A percentile compares a stretch with the other conserved stretches of the same genome.
phyloP scores from a whole-genome alignment of 805 yeast genomes.

The Spencermartinsiella europaea region DNA sequence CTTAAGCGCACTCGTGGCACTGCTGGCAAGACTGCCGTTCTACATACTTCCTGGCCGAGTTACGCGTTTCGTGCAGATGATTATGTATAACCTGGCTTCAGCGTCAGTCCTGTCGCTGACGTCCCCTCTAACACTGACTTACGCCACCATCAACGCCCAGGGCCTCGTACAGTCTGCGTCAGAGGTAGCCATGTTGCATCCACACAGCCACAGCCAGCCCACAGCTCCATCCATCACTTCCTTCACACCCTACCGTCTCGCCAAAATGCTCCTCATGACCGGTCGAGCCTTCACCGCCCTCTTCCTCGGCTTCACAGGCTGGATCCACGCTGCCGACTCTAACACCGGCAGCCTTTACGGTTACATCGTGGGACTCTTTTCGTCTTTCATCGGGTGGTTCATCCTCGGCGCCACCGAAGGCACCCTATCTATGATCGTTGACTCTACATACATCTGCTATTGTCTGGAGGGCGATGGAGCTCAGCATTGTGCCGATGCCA shows the following conservation, averaged over 20 bases:
- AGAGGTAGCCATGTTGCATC: slow-evolving; percentile 19
- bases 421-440: slow-evolving; percentile 34
- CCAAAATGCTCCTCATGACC: slow-evolving; percentile 34
- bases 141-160: slow-evolving; percentile 32
- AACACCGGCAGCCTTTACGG: slow-evolving; percentile 35
- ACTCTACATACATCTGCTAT: slow-evolving; percentile 33
- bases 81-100: slow-evolving; percentile 24
- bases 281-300: slow-evolving; percentile 35
- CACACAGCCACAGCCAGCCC: background rate
- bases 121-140: slow-evolving; percentile 35
- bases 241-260: slow-evolving; percentile 33
- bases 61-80: slow-evolving; percentile 22
- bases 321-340: slow-evolving; percentile 35
- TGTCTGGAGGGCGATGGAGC: slow-evolving; percentile 29
- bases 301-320: slow-evolving; percentile 34
- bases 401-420: slow-evolving; percentile 41
- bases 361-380: slow-evolving; percentile 36
- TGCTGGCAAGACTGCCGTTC: slow-evolving; percentile 33
- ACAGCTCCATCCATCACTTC: slow-evolving; percentile 9
- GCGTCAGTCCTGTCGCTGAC: slow-evolving; percentile 28
- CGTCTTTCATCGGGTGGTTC: slow-evolving; percentile 38
- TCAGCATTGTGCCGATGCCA: slow-evolving; percentile 31
- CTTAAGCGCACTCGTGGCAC: slow-evolving; percentile 28
- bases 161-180: slow-evolving; percentile 33
- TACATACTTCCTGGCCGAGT: slow-evolving; percentile 32